Evolutionary conservation across 345 rosid genomes (phyloP).

Genomic region (Aurinia saxatilis): DNA sequence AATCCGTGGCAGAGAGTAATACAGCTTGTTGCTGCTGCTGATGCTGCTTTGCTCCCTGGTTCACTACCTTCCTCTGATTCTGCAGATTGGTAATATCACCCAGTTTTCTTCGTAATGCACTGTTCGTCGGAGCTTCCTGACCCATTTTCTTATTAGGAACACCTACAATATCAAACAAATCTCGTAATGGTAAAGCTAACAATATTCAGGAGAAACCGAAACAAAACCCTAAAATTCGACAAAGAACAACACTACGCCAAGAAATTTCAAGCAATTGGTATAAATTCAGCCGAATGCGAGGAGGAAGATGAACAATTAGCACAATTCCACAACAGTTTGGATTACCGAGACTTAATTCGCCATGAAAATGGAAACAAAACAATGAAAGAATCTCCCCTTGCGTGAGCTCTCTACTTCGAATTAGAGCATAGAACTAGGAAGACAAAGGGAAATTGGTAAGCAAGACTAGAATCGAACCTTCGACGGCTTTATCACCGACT

Average conservation of each 20-base stretch:
- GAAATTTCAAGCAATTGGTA: not conserved
- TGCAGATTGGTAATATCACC: slow-evolving; percentile 56
- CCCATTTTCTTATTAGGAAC: slow-evolving; percentile 23
- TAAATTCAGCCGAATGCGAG: not conserved
- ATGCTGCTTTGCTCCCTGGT: not conserved
- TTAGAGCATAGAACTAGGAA: not conserved
- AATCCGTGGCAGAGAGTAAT: too few relatives aligned
- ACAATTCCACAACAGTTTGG: not conserved
- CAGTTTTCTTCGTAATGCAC: slow-evolving; percentile 35
- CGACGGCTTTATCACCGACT: not conserved
- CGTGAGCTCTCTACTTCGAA: slow-evolving; percentile 9
- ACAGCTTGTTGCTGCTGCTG: too few relatives aligned
- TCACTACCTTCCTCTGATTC: slow-evolving; percentile 16
- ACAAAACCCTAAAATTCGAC: not conserved
- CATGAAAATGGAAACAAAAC: not conserved
- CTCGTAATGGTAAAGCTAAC: not conserved
- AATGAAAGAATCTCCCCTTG: too few relatives aligned
- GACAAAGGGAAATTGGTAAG: not conserved
- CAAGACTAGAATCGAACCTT: slow-evolving; percentile 11
- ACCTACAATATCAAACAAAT: slow-evolving; percentile 11
- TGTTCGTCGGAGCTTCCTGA: slow-evolving; percentile 25
- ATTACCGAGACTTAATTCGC: not conserved
- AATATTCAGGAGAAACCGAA: not conserved
- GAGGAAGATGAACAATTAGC: not conserved
- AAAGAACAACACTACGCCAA: not conserved